Evolutionary conservation across 805 yeast species (phyloP).

Genomic region (Cyberlindnera amylophila): DNA sequence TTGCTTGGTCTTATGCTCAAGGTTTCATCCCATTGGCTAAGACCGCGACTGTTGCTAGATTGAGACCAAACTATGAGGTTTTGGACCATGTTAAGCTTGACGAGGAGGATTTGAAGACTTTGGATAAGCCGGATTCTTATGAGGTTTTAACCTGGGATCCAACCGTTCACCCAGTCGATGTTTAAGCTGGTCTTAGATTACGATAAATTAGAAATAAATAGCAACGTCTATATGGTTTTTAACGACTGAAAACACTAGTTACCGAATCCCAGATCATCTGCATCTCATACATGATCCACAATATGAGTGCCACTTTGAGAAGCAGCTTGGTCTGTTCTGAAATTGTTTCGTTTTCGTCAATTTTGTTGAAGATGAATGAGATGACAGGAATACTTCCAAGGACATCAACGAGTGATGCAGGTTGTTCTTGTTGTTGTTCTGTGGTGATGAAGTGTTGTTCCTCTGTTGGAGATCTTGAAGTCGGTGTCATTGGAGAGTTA

Average conservation of each 20-base stretch:
- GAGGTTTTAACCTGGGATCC: slow-evolving; percentile 22
- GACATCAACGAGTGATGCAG: slow-evolving; percentile 7
- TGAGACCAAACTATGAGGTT: slow-evolving; percentile 17
- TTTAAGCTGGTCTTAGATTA: no score
- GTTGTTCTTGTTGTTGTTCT: background rate
- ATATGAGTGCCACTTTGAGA: slow-evolving; percentile 24
- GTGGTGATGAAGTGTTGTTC: background rate
- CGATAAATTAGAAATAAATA: no score
- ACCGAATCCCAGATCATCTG: slow-evolving; percentile 20
- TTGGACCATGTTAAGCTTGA: slow-evolving; percentile 22
- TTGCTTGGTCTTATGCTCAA: slow-evolving; percentile 24
- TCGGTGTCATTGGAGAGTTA: background rate
- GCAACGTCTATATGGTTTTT: no score
- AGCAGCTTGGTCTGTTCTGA: slow-evolving; percentile 11
- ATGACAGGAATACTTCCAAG: slow-evolving; percentile 17
- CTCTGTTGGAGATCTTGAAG: background rate
- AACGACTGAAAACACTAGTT: background rate
- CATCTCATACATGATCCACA: slow-evolving; percentile 32
- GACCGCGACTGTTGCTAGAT: slow-evolving; percentile 19
- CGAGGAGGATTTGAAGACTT: slow-evolving; percentile 19
- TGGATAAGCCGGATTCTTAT: slow-evolving; percentile 20
- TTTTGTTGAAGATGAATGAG: slow-evolving; percentile 11
- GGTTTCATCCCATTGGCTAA: slow-evolving; percentile 24
- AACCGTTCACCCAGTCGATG: background rate
- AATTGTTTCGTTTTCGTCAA: slow-evolving; percentile 15